Base-by-base conservation (phyloP, 2,329 filamentous ascomycete genomes). In the Berkeleyomyces basicola region DNA sequence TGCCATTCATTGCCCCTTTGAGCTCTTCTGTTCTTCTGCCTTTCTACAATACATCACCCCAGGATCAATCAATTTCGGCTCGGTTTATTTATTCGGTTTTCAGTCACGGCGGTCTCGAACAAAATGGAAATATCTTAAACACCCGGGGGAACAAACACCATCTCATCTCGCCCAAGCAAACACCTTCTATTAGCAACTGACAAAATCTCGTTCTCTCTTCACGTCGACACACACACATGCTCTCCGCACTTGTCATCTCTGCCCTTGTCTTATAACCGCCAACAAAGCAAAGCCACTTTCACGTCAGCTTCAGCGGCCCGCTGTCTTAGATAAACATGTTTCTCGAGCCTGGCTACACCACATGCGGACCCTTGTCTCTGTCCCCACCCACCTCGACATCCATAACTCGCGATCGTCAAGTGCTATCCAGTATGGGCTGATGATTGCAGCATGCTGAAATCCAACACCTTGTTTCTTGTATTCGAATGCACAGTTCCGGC, bases 101-200 rank as follows among this genome's bases (percentile, higher is more conserved):
- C 31, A 42, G 46, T 62, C 33, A 64, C 64, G 61, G 59, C 64
- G 64, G 65, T 61, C 46, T 59, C 63, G 55, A 62, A 55, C 60
- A 64, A 64, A 64, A 64, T 62, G 47, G 60, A 49, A 47, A 47
- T 55, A 57, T 61, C 59, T 62, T 63, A 63, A 51, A 44, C 61
- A 59, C 57, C 51, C 43, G 53, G 55, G 39, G 63, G 62, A 16
- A 58, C 57, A 63, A 60, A 58, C 58, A 57, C 23, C 57, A 49
- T 33, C 23, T 47, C 31, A 23, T 23, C 23, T 23, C 23, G 39
- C 31, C 61, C 44, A 58, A 42, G 16, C 58, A 55, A 43, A 42
- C 39, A 43, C 5, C 49, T 46, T 36, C 40, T 47, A 49, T 61
- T 57, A 43, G 40, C 42, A 55, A 59, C 31, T 43, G 51, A 43